Conservation (phyloP, 768 basidiomycete species). For the Tylopilus plumbeoviolaceoides region DNA sequence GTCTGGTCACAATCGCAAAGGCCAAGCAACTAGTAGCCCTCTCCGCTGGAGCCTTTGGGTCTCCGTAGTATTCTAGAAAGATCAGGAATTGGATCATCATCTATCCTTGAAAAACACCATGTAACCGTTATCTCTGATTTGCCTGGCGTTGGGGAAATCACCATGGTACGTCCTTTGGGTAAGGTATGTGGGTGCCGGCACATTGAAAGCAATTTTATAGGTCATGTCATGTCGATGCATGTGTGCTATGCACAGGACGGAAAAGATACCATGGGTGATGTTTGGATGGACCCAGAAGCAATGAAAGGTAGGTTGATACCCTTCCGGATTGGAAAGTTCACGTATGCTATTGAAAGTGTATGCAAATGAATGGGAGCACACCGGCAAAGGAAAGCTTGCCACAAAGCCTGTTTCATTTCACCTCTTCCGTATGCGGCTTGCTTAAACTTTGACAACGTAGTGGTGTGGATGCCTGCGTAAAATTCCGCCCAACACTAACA, state of each 20-base stretch:
- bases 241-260: constrained; percentile 41
- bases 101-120: background rate
- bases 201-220: constrained; percentile 1
- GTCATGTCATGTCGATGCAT: constrained; percentile 26
- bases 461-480: constrained; percentile 43
- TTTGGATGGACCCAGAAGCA: constrained; percentile 38
- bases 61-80: constrained; percentile 7
- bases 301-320: constrained; percentile 6
- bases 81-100: constrained; percentile 1
- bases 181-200: too few relatives aligned
- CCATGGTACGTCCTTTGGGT: constrained; percentile 35
- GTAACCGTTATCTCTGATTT: background rate
- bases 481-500: constrained; percentile 45
- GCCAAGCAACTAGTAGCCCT: background rate
- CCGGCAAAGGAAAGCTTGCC: background rate
- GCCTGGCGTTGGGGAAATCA: constrained; percentile 48
- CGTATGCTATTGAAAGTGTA: background rate
- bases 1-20: background rate
- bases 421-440: background rate
- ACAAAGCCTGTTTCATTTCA: background rate
- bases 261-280: constrained; percentile 44
- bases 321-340: background rate
- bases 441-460: background rate
- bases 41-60: constrained; percentile 6
- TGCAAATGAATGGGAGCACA: background rate